phyloP scores from a whole-genome alignment of 1,139 yeast species.

The Suhomyces chickasaworum region DNA sequence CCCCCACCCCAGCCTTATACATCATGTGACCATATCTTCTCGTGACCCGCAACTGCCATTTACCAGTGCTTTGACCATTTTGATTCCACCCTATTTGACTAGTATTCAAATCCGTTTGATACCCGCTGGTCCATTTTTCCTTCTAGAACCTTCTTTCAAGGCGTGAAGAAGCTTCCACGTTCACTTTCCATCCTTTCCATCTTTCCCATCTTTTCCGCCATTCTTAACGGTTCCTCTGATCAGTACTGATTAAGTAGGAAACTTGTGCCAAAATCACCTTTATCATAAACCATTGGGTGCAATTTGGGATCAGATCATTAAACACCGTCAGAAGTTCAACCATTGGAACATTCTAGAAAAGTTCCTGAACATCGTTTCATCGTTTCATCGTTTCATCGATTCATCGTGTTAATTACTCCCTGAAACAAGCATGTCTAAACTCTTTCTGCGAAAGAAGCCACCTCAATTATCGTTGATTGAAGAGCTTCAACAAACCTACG shows the following conservation, averaged over 20 bases:
- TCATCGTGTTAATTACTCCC: neutral
- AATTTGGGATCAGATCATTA: neutral
- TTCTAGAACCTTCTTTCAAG: neutral
- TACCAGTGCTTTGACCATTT: neutral
- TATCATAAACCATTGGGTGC: neutral
- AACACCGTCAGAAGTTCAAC: neutral
- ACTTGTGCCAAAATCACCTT: neutral
- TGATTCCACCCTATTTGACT: constrained; percentile 1
- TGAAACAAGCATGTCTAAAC: constrained; percentile 46
- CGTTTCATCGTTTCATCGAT: neutral
- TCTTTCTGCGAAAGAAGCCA: constrained; percentile 56
- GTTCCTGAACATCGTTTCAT: neutral
- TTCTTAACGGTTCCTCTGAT: neutral
- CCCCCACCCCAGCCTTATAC: constrained; percentile 4
- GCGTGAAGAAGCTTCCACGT: neutral
- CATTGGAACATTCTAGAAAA: neutral
- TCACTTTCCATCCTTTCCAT: constrained; percentile 3
- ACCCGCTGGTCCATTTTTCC: neutral
- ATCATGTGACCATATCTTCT: constrained; percentile 1
- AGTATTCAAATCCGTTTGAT: neutral
- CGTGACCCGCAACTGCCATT: constrained; percentile 4
- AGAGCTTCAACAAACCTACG: constrained; percentile 61
- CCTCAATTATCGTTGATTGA: constrained; percentile 54
- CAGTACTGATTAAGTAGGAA: neutral
- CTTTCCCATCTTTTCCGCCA: neutral